Base-by-base conservation (phyloP, 352 stramenopile species). In the Globisporangium ultimum region DNA sequence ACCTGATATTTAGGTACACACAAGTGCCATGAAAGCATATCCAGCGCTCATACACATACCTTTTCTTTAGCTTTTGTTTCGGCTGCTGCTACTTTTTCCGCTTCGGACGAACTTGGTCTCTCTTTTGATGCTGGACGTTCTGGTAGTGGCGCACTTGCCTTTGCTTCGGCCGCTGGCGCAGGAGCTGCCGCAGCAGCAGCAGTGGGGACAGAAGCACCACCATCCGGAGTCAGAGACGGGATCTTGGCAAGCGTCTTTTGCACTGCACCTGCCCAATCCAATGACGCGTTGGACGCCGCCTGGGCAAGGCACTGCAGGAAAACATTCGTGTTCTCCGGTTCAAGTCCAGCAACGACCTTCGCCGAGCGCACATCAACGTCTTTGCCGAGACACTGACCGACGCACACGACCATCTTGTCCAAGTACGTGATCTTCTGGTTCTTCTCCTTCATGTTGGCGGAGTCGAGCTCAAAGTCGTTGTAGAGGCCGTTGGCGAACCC, bases 401-500 rank as follows among this genome's bases (percentile, higher is more conserved):
- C 84, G 40, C 82, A 95, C 34, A 85, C 72, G 55, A 95, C 88
- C 76, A 95, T 92, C 66, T 95, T 95, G 68, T 93, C 82, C 20
- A 96, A 67, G 65, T 88, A 96, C 20, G 74, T 63, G 21, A 83
- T 84, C 71, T 96, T 96, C 53, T 93, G 78, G 61, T 87, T 67
- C 58, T 92, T 94, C 53, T 94, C 85, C 64, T 93, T 94, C 67
- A 95, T 80, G 60, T 93, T 94, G 52, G 71, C 78, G 32, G 82
- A 91, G 51, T 87, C 76, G 45, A 84, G 60, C 55, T 93, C 81
- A 51, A 87, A 84, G 66, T 78, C 76, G 60, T 84, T 95, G 70
- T 95, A 96, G 45, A 95, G 72, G 3, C 72, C 78, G 55, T 89
- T 76, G 36, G 72, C 82, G 64, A 99, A 98, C 41, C 90, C 91